A percentile compares a stretch with the other conserved stretches of the same genome.
Conservation (phyloP, 2,329 filamentous ascomycete species). For the Fusarium ambrosium region DNA sequence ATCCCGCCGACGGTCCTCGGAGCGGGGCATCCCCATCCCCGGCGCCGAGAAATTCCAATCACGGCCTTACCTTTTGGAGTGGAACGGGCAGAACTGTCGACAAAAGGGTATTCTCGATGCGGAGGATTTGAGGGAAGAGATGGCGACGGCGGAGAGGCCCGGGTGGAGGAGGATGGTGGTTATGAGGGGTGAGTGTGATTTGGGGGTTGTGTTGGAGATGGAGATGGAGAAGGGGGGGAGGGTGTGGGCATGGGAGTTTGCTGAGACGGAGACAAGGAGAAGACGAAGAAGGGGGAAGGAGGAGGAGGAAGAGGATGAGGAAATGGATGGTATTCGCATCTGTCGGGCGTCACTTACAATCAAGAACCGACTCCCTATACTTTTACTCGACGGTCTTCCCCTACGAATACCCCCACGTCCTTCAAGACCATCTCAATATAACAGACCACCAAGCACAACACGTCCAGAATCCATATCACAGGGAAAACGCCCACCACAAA, state of each 20-base stretch:
- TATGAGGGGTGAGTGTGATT: slow-evolving; percentile 41
- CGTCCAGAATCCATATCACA: slow-evolving; percentile 1
- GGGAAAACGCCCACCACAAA: not conserved
- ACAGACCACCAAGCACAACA: slow-evolving; percentile 10
- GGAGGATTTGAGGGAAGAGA: slow-evolving; percentile 39
- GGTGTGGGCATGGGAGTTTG: slow-evolving; percentile 46
- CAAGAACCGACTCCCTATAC: slow-evolving; percentile 39
- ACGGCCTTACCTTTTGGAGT: slow-evolving; percentile 45
- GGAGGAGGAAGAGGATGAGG: not conserved
- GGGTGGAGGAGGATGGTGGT: slow-evolving; percentile 43
- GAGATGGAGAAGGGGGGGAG: slow-evolving; percentile 31
- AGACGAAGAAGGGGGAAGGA: not conserved
- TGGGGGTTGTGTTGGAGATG: slow-evolving; percentile 33
- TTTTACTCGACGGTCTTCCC: slow-evolving; percentile 42
- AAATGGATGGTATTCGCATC: slow-evolving; percentile 34
- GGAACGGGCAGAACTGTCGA: slow-evolving; percentile 38
- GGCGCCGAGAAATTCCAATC: slow-evolving; percentile 13
- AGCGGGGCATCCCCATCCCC: slow-evolving; percentile 28
- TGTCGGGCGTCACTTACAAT: slow-evolving; percentile 39
- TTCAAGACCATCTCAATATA: slow-evolving; percentile 11
- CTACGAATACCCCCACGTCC: slow-evolving; percentile 11
- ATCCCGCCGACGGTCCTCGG: slow-evolving; percentile 36
- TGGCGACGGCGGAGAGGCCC: slow-evolving; percentile 23
- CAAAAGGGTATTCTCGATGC: slow-evolving; percentile 31
- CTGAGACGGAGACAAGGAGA: slow-evolving; percentile 26